Conservation (phyloP, 108 stramenopile species). For the Skeletonema tropicum region DNA sequence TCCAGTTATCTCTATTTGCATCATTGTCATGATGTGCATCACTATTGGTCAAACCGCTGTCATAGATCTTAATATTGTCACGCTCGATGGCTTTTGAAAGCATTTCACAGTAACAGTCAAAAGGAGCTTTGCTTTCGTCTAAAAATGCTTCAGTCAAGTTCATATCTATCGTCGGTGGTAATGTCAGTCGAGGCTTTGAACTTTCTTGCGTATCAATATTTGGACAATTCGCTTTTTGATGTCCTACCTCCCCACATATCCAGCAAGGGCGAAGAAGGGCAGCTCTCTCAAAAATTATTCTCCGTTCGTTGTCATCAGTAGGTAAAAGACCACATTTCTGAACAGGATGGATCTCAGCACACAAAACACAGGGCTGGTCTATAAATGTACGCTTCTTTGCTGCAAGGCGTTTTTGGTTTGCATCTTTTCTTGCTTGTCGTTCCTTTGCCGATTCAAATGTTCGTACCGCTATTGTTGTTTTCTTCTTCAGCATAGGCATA, state of each 20-base stretch:
- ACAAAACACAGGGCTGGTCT: constrained; percentile 51
- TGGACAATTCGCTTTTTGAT: constrained; percentile 56
- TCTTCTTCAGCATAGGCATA: neutral
- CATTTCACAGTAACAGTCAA: constrained; percentile 55
- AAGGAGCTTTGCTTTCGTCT: constrained; percentile 30
- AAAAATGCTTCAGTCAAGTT: constrained; percentile 53
- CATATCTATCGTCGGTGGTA: constrained; percentile 47
- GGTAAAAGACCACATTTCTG: constrained; percentile 45
- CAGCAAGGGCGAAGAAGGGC: constrained; percentile 56
- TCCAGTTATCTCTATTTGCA: constrained; percentile 59
- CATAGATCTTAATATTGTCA: constrained; percentile 40
- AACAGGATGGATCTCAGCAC: constrained; percentile 44
- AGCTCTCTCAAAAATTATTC: constrained; percentile 33
- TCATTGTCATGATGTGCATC: constrained; percentile 45
- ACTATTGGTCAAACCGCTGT: constrained; percentile 42
- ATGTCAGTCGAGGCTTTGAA: constrained; percentile 25
- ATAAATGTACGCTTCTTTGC: constrained; percentile 21
- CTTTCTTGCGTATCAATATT: constrained; percentile 9
- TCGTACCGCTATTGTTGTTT: constrained; percentile 4
- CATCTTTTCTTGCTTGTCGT: constrained; percentile 40
- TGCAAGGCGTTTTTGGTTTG: constrained; percentile 22
- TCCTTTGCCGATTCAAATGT: constrained; percentile 44
- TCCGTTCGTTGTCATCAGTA: constrained; percentile 22
- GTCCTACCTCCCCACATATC: constrained; percentile 63
- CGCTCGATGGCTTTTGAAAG: constrained; percentile 47